Conservation (phyloP, 495 filamentous ascomycete species). For the Entonaema liquescens region DNA sequence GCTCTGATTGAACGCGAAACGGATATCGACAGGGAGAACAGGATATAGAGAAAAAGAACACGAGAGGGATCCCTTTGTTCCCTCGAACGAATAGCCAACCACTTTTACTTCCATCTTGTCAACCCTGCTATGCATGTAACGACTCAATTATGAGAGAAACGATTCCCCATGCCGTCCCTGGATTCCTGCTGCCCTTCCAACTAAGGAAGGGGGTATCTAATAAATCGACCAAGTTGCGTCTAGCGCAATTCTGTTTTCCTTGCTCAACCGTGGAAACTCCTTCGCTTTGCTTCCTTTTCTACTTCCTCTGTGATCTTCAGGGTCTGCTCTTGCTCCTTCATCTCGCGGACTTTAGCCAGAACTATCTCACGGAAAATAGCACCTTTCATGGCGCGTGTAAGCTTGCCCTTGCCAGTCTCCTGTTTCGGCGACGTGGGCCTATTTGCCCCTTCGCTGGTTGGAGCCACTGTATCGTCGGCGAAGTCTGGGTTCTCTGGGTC, state of each 20-base stretch:
- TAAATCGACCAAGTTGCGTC: constrained; percentile 1
- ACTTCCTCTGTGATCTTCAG: constrained; percentile 69
- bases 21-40: constrained; percentile 19
- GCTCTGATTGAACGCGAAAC: neutral
- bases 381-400: constrained; percentile 80
- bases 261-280: constrained; percentile 49
- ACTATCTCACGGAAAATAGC: constrained; percentile 99
- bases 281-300: constrained; percentile 55
- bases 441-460: constrained; percentile 52
- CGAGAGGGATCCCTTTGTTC: neutral
- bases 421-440: constrained; percentile 35
- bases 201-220: constrained; percentile 24
- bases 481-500: constrained; percentile 74
- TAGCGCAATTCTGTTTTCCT: neutral
- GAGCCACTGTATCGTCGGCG: constrained; percentile 67
- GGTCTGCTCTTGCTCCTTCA: constrained; percentile 85
- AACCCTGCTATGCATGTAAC: constrained; percentile 17
- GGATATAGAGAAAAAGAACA: constrained; percentile 13
- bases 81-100: neutral
- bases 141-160: constrained; percentile 4
- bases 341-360: constrained; percentile 91
- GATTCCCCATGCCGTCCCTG: constrained; percentile 11
- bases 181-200: constrained; percentile 16
- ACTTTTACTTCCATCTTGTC: neutral
- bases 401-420: constrained; percentile 66